Base-by-base conservation (phyloP, 495 filamentous ascomycete species). In the Parathielavia hyrcaniae region DNA sequence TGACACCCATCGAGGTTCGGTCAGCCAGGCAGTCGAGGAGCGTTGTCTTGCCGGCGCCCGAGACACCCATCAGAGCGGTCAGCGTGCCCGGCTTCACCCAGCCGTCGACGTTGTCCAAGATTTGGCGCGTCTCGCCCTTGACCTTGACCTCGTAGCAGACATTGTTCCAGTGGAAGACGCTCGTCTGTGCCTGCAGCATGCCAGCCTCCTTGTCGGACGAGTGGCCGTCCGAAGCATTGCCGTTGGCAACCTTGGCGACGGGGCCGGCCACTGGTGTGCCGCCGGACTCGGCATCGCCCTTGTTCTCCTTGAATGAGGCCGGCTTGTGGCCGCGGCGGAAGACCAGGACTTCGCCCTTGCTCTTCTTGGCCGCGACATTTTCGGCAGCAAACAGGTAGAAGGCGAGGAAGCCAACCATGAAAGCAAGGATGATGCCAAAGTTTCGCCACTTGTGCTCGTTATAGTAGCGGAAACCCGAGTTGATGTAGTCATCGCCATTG, bases 71-170 rank as follows among this genome's bases (percentile, higher is more conserved):
- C 8, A 95, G 74, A n/a, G 91, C 91, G 0, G 91, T 95, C 57
- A 95, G 66, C 14, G 89, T 95, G 53, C 91, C 91, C 30, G 91
- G 91, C 66, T 92, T 91, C 49, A 95, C 88, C 88, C 88, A 95
- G 30, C 91, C 91, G 64, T 90, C 87, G 7, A 95, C 86, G 57
- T 90, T 75, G 59, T 95, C 83, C 36, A 96, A 77, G 59, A 96
- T 86, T 26, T 86, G 79, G n/a, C 90, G 78, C 23, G 77, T 72
- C 60, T 88, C 82, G 10, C 77, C 76, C 71, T 95, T 95, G 67
- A 95, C 87, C 71, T 91, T 90, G 73, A 96, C 86, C 60, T 93
- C 88, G 64, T 92, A 96, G 70, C 83, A 86, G 4, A 95, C 85
- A 64, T 91, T 79, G 55, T 84, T 82, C 91, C 91, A 96, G 62